Percentiles rank a stretch among this genome's conserved stretches.
phyloP scores from a whole-genome alignment of 2,329 filamentous ascomycete species.

The Hymenoscyphus fructigenus region DNA sequence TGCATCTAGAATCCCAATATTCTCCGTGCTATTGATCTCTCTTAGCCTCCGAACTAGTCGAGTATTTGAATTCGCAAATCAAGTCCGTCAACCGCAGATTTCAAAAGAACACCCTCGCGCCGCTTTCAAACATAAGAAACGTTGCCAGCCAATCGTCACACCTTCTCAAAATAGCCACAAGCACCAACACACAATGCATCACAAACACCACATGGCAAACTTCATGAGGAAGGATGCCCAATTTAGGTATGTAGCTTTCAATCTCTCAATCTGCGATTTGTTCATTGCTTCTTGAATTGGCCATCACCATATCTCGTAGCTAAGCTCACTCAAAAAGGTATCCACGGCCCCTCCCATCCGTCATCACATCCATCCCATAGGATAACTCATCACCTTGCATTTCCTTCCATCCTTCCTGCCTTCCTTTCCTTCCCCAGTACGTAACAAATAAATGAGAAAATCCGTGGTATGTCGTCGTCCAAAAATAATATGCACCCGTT shows the following conservation, averaged over 20 bases:
- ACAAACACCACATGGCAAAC: not conserved
- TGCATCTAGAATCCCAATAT: too few species aligned
- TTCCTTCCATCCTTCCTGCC: not conserved
- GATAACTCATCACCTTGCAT: not conserved
- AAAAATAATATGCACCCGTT: slow-evolving; percentile 24
- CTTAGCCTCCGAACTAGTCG: too few species aligned
- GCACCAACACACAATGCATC: not conserved
- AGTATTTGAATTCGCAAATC: too few species aligned
- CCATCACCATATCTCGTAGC: not conserved
- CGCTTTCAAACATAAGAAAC: too few species aligned
- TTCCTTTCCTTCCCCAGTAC: slow-evolving; percentile 2
- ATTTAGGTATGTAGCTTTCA: not conserved
- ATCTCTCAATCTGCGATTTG: not conserved
- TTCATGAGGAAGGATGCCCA: not conserved
- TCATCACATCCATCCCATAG: too few species aligned
- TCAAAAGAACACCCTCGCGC: too few species aligned
- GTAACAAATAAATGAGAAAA: slow-evolving; percentile 19
- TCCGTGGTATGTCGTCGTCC: slow-evolving; percentile 30
- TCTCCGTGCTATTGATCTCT: too few species aligned
- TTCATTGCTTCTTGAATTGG: slow-evolving; percentile 2
- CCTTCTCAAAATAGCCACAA: slow-evolving; percentile 5
- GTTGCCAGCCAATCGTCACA: not conserved
- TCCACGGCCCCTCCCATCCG: too few species aligned
- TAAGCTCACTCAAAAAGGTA: not conserved
- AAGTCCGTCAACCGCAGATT: too few species aligned